Evolutionary conservation across 805 yeast species (phyloP).

Genomic region (Zygosaccharomyces bisporus): DNA sequence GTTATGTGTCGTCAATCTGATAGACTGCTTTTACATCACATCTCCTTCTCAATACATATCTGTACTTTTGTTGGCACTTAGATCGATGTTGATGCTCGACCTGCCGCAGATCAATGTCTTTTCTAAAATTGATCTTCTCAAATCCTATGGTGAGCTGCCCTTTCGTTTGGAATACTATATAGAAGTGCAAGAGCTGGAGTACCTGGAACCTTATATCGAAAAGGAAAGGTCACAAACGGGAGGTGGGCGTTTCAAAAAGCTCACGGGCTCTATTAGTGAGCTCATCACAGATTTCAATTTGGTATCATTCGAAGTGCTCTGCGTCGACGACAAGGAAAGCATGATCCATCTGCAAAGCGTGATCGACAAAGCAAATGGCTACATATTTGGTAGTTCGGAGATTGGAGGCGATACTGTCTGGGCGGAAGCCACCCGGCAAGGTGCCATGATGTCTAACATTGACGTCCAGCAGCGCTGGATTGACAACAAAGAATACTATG

Average conservation of each 20-base stretch:
- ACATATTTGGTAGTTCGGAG: constrained; percentile 87
- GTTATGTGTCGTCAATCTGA: constrained; percentile 76
- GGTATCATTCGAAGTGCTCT: constrained; percentile 82
- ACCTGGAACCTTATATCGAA: constrained; percentile 62
- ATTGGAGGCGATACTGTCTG: constrained; percentile 96
- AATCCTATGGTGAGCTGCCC: constrained; percentile 75
- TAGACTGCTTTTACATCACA: constrained; percentile 78
- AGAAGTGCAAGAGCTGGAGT: constrained; percentile 79
- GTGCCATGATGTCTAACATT: constrained; percentile 49
- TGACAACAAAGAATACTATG: constrained; percentile 75
- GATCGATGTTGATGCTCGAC: constrained; percentile 91
- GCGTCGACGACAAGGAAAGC: constrained; percentile 86
- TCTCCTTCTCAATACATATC: constrained; percentile 89
- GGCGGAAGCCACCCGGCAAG: constrained; percentile 92
- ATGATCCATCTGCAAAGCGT: constrained; percentile 78
- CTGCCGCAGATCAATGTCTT: constrained; percentile 91
- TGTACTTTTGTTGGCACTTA: constrained; percentile 67
- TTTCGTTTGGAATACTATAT: constrained; percentile 83
- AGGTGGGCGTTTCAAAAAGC: constrained; percentile 56
- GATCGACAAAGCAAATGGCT: constrained; percentile 91
- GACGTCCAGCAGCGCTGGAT: constrained; percentile 97
- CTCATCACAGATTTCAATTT: constrained; percentile 82
- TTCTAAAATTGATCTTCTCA: constrained; percentile 81
- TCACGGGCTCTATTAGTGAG: constrained; percentile 77
- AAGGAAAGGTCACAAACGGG: constrained; percentile 66